These are phyloP conservation scores for Coniochaeta sp. DNA, from an alignment of 2,329 filamentous ascomycete genomes.

Conservation along the genomic window DNA sequence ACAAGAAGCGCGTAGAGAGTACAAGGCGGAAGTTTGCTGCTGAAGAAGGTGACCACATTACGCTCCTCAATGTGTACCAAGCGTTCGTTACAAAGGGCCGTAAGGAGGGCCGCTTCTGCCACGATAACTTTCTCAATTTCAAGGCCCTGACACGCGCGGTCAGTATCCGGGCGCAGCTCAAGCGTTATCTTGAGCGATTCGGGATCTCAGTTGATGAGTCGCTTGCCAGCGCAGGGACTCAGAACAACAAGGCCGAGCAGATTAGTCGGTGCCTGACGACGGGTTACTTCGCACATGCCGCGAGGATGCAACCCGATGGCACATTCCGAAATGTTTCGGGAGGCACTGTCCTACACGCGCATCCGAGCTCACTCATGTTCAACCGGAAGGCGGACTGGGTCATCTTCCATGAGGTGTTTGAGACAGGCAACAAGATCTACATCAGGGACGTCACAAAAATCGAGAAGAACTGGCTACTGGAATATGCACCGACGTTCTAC, in stretches of 20 bases:
- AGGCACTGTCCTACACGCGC: slow-evolving; percentile 70
- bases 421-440: slow-evolving; percentile 80
- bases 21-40: slow-evolving; percentile 76
- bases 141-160: slow-evolving; percentile 76
- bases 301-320: slow-evolving; percentile 88
- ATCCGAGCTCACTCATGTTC: slow-evolving; percentile 91
- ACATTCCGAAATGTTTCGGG: slow-evolving; percentile 82
- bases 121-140: slow-evolving; percentile 80
- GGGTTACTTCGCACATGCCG: slow-evolving; percentile 89
- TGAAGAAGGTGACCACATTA: slow-evolving; percentile 90
- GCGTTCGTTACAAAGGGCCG: slow-evolving; percentile 76
- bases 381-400: slow-evolving; percentile 96
- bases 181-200: slow-evolving; percentile 80
- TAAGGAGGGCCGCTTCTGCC: slow-evolving; percentile 80
- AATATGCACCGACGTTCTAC: slow-evolving; percentile 84
- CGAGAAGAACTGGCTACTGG: slow-evolving; percentile 83
- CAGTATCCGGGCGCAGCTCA: slow-evolving; percentile 79
- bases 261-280: slow-evolving; percentile 80
- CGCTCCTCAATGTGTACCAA: slow-evolving; percentile 87
- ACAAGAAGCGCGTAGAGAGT: slow-evolving; percentile 67
- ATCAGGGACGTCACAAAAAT: slow-evolving; percentile 91
- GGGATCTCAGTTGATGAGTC: slow-evolving; percentile 63
- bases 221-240: slow-evolving; percentile 28
- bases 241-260: slow-evolving; percentile 50
- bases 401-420: slow-evolving; percentile 87